Conservation (phyloP, 208 protist species). For the Strigomonas galati region DNA sequence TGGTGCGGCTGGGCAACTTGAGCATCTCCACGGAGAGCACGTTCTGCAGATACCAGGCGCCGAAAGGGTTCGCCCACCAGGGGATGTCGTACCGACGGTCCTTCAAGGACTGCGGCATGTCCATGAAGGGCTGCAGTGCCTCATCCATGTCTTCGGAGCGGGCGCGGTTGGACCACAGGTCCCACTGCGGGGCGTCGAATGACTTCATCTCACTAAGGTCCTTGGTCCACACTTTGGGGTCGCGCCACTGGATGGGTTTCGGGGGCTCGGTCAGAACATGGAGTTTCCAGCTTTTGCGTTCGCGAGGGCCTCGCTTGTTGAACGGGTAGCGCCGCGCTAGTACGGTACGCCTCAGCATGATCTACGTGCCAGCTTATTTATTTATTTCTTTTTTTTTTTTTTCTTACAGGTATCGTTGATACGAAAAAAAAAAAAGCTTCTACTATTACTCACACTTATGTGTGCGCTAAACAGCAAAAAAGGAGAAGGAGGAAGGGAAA, state of each 20-base stretch:
- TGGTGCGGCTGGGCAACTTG: constrained; percentile 82
- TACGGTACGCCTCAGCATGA: constrained; percentile 64
- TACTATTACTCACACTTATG: background rate
- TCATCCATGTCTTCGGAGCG: constrained; percentile 90
- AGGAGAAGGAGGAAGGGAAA: constrained; percentile 8
- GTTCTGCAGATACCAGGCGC: constrained; percentile 92
- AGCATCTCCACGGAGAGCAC: constrained; percentile 87
- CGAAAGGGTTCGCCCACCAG: constrained; percentile 93
- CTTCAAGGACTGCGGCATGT: constrained; percentile 92
- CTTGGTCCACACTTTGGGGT: constrained; percentile 91
- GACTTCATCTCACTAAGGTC: constrained; percentile 88
- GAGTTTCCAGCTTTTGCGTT: constrained; percentile 90
- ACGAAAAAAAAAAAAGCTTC: background rate
- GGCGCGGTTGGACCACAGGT: constrained; percentile 85
- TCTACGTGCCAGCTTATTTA: background rate
- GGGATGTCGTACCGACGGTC: constrained; percentile 90
- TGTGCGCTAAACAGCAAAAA: constrained; percentile 2
- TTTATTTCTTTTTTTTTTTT: background rate
- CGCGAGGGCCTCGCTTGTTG: constrained; percentile 82
- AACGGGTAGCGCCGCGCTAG: constrained; percentile 77
- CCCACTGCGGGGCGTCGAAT: constrained; percentile 91
- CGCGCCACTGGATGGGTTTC: constrained; percentile 86
- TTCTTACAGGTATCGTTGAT: background rate
- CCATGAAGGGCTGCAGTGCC: constrained; percentile 92
- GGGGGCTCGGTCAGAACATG: constrained; percentile 88